Evolutionary conservation across 371 early-diverging fungal genomes (phyloP).

Genomic region (Cokeromyces recurvatus): DNA sequence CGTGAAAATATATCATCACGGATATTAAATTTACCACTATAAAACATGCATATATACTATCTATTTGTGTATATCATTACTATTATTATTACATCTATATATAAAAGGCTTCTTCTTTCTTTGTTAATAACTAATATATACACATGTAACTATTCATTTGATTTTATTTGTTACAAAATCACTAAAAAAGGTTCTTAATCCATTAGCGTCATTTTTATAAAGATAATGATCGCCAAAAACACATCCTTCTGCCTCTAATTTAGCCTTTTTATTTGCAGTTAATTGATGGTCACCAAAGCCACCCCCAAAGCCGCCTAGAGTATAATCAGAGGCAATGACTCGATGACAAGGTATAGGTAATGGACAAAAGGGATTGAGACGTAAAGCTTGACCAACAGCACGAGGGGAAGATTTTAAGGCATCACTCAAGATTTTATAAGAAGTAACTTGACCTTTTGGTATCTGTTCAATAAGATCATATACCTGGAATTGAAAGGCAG

Average conservation of each 20-base stretch:
- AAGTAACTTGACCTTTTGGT: slow-evolving; percentile 66
- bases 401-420: slow-evolving; percentile 60
- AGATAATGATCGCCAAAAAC: slow-evolving; percentile 56
- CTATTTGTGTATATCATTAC: no score
- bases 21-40: slow-evolving; percentile 23
- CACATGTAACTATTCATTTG: no score
- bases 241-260: slow-evolving; percentile 65
- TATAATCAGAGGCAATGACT: slow-evolving; percentile 61
- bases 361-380: slow-evolving; percentile 74
- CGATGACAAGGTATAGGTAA: slow-evolving; percentile 81
- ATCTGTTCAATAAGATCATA: slow-evolving; percentile 67
- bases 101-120: no score
- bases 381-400: slow-evolving; percentile 76
- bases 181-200: slow-evolving; percentile 10
- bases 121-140: no score
- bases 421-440: slow-evolving; percentile 73
- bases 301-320: slow-evolving; percentile 74
- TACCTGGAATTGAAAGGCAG: slow-evolving; percentile 70
- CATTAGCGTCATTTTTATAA: slow-evolving; percentile 40
- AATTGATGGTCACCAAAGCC: slow-evolving; percentile 55
- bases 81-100: no score
- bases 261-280: slow-evolving; percentile 65
- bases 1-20: slow-evolving; percentile 56
- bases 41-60: neutral
- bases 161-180: no score